Conservation (phyloP, 73 alveolate species). For the Paramecium pentaurelia region DNA sequence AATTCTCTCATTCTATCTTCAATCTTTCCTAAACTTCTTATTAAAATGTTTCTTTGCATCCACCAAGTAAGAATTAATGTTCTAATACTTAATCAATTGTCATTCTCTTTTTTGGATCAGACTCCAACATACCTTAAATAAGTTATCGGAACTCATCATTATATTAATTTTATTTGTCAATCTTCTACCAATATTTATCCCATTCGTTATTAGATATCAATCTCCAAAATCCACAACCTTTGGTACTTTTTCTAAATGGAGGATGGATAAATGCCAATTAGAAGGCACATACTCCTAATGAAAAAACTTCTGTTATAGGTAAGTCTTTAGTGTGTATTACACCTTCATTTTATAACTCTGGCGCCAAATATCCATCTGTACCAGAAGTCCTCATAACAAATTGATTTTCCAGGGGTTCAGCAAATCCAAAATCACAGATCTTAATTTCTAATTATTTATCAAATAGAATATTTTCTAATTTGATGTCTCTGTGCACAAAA, state of each 20-base stretch:
- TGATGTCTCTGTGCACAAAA: background rate
- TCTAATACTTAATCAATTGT: background rate
- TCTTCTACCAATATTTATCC: background rate
- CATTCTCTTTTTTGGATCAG: background rate
- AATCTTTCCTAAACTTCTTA: background rate
- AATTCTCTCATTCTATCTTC: background rate
- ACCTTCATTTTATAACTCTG: background rate
- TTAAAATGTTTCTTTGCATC: background rate
- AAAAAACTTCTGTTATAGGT: conserved; percentile 16
- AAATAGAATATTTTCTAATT: background rate
- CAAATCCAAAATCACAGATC: background rate
- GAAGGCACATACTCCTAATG: conserved; percentile 48
- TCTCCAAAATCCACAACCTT: conserved; percentile 41
- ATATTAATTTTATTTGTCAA: background rate
- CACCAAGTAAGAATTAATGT: background rate
- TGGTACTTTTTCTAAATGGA: conserved; percentile 30
- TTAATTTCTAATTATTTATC: conserved; percentile 13
- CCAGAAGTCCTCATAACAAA: background rate
- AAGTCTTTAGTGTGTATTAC: background rate
- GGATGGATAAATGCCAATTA: conserved; percentile 36
- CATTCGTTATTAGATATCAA: background rate
- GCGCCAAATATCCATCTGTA: background rate
- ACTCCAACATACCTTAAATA: background rate
- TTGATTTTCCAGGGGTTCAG: background rate
- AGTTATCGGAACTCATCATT: conserved; percentile 37